Conservation (phyloP, 2,329 filamentous ascomycete genomes). For the Paradendryphiella salina region DNA sequence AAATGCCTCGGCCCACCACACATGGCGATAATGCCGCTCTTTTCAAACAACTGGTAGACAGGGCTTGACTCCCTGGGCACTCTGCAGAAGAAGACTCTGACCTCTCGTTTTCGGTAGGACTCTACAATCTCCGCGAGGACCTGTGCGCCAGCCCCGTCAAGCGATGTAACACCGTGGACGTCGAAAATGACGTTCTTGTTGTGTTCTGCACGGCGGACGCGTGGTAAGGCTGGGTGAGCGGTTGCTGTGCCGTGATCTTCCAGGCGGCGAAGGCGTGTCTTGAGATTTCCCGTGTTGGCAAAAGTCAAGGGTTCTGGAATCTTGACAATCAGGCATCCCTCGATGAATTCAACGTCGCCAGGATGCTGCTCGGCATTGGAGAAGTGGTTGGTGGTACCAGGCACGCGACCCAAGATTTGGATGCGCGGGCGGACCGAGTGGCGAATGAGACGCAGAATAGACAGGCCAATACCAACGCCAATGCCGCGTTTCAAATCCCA, state of each 20-base stretch:
- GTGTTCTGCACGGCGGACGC: constrained; percentile 73
- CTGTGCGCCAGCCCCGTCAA: constrained; percentile 92
- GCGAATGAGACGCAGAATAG: constrained; percentile 83
- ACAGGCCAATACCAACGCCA: constrained; percentile 88
- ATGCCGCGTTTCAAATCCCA: constrained; percentile 94
- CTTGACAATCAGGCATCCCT: constrained; percentile 93
- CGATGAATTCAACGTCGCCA: constrained; percentile 80
- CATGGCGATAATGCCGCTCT: constrained; percentile 81
- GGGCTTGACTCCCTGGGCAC: constrained; percentile 54
- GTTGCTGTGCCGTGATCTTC: constrained; percentile 86
- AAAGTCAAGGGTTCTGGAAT: constrained; percentile 97
- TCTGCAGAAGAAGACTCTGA: constrained; percentile 74
- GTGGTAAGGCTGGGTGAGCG: constrained; percentile 85
- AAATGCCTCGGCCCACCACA: constrained; percentile 80
- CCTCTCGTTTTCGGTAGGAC: constrained; percentile 74
- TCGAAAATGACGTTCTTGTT: constrained; percentile 96
- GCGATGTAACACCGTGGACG: constrained; percentile 92
- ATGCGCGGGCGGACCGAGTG: constrained; percentile 92
- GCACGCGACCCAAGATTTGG: constrained; percentile 89
- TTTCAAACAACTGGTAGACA: constrained; percentile 73
- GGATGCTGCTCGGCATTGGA: constrained; percentile 79
- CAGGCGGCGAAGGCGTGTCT: constrained; percentile 76
- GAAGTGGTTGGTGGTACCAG: constrained; percentile 74
- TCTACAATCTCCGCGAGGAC: constrained; percentile 88
- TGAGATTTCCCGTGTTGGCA: constrained; percentile 92